Conservation (phyloP, 2,329 filamentous ascomycete species). For the Colletotrichum coccodes region DNA sequence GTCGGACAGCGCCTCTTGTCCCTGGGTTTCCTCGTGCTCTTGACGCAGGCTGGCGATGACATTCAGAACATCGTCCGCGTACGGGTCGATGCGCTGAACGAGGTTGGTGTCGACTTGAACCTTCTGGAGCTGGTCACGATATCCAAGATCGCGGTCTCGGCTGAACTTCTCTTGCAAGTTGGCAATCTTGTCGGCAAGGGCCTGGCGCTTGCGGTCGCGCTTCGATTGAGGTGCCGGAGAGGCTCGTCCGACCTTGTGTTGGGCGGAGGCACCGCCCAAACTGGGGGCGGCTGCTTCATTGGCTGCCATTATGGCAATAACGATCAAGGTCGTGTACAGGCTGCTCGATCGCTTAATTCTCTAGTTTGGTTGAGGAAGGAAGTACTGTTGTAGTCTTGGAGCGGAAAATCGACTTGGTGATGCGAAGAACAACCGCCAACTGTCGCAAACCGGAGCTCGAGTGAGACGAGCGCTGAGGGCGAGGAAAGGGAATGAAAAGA, state of each 20-base stretch:
- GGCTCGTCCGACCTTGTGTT: conserved; percentile 44
- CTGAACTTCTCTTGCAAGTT: conserved; percentile 82
- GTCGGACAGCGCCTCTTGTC: conserved; percentile 49
- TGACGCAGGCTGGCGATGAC: conserved; percentile 73
- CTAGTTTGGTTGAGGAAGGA: not conserved
- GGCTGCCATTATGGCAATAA: conserved; percentile 46
- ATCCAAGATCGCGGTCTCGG: conserved; percentile 83
- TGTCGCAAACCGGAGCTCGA: conserved; percentile 24
- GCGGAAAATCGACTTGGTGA: not conserved
- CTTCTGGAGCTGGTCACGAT: conserved; percentile 88
- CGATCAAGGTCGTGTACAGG: conserved; percentile 5
- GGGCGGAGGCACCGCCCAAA: conserved; percentile 38
- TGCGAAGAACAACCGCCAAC: conserved; percentile 7
- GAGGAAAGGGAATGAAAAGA: not conserved
- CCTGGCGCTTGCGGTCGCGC: conserved; percentile 88
- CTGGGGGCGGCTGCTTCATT: conserved; percentile 47
- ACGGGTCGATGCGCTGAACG: conserved; percentile 86
- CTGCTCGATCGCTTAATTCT: not conserved
- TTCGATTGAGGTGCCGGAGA: conserved; percentile 72
- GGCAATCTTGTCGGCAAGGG: conserved; percentile 81
- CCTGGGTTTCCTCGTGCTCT: conserved; percentile 60
- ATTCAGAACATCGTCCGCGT: conserved; percentile 77
- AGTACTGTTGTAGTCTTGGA: not conserved
- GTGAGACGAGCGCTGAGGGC: not conserved
- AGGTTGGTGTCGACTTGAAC: conserved; percentile 92